phyloP scores from a whole-genome alignment of 2,329 filamentous ascomycete species.

The Fusarium graminum region DNA sequence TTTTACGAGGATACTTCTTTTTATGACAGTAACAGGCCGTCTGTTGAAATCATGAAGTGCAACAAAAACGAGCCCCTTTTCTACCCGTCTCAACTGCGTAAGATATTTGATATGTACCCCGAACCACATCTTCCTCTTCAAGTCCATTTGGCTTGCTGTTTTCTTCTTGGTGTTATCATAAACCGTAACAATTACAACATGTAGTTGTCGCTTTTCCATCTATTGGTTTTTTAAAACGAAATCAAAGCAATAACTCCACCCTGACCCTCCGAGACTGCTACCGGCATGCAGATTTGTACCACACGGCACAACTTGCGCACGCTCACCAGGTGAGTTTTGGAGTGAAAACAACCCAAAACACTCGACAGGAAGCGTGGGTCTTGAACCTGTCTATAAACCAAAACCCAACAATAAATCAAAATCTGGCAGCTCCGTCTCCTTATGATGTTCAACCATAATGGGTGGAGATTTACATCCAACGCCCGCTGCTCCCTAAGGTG shows the following conservation, averaged over 20 bases:
- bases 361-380: constrained; percentile 43
- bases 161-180: constrained; percentile 48
- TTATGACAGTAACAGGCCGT: constrained; percentile 9
- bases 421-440: constrained; percentile 46
- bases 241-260: constrained; percentile 45
- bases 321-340: constrained; percentile 11
- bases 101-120: constrained; percentile 44
- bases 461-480: constrained; percentile 53
- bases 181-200: constrained; percentile 53
- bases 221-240: constrained; percentile 49
- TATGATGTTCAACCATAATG: constrained; percentile 51
- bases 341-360: constrained; percentile 48
- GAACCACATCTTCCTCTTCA: constrained; percentile 37
- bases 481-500: constrained; percentile 52
- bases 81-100: constrained; percentile 18
- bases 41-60: constrained; percentile 23
- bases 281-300: constrained; percentile 27
- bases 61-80: constrained; percentile 32
- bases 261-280: constrained; percentile 21
- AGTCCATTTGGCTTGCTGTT: constrained; percentile 36
- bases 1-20: constrained; percentile 35
- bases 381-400: constrained; percentile 48
- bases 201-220: constrained; percentile 52
- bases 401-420: constrained; percentile 42
- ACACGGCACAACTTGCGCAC: constrained; percentile 4